A percentile compares a stretch with the other conserved stretches of the same genome.
Conservation (phyloP, 169 alveolate species). For the Babesia ovis region DNA sequence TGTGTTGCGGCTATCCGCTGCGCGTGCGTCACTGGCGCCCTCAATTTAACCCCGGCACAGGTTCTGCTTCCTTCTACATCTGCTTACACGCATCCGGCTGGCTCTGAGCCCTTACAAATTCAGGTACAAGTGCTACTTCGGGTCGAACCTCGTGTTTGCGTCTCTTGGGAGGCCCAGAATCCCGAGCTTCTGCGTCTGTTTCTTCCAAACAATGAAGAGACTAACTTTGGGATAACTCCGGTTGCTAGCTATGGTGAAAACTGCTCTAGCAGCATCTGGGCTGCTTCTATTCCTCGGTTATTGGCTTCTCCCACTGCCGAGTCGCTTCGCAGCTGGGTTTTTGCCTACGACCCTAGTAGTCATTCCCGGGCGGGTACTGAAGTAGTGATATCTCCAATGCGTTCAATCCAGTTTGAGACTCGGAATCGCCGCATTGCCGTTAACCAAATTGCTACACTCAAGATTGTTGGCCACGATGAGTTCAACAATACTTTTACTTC, state of each 20-base stretch:
- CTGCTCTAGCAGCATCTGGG: constrained; percentile 43
- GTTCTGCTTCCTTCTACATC: constrained; percentile 58
- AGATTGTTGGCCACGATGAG: constrained; percentile 59
- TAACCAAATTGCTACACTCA: constrained; percentile 62
- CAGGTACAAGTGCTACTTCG: constrained; percentile 51
- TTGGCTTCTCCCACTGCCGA: constrained; percentile 1
- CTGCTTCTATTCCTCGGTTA: constrained; percentile 18
- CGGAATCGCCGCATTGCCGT: constrained; percentile 61
- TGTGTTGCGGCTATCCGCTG: not conserved
- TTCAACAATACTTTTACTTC: constrained; percentile 60
- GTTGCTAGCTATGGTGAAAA: constrained; percentile 3
- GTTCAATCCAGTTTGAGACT: constrained; percentile 53
- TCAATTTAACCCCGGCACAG: constrained; percentile 55
- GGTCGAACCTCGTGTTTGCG: constrained; percentile 63
- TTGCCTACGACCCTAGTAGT: constrained; percentile 45
- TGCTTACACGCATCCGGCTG: constrained; percentile 8
- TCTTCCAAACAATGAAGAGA: constrained; percentile 29
- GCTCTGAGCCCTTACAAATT: constrained; percentile 25
- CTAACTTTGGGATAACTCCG: constrained; percentile 10
- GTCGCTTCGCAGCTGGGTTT: constrained; percentile 55
- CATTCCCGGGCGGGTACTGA: constrained; percentile 55
- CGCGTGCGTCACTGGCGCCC: constrained; percentile 13
- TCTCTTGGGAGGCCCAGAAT: constrained; percentile 62
- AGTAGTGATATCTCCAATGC: constrained; percentile 60
- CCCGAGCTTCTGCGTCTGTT: constrained; percentile 24